Conservation (phyloP, 2,329 filamentous ascomycete species). For the Aspergillus costaricaensis region DNA sequence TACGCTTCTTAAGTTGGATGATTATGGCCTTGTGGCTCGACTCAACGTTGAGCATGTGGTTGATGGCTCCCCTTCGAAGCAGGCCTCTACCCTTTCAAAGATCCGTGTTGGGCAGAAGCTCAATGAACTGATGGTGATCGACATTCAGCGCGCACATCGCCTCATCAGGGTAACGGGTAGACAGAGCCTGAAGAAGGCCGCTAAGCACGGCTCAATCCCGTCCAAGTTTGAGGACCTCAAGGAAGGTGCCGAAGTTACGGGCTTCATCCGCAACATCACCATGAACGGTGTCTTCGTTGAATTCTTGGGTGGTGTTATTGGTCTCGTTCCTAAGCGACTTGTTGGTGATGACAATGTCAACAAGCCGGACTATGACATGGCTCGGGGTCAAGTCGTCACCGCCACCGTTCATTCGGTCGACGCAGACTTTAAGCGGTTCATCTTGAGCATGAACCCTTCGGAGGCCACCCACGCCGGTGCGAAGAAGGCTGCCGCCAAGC, state of each 20-base stretch:
- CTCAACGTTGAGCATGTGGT: constrained; percentile 77
- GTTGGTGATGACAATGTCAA: constrained; percentile 69
- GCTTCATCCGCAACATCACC: constrained; percentile 84
- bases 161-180: constrained; percentile 80
- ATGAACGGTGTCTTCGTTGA: constrained; percentile 82
- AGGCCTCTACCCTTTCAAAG: constrained; percentile 72
- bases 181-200: constrained; percentile 74
- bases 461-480: constrained; percentile 53
- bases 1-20: constrained; percentile 73
- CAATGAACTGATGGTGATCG: constrained; percentile 78
- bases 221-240: constrained; percentile 70
- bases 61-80: constrained; percentile 81
- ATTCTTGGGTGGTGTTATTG: constrained; percentile 75
- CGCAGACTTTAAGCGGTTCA: constrained; percentile 67
- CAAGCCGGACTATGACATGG: constrained; percentile 75
- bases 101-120: constrained; percentile 83
- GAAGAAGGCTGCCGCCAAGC: constrained; percentile 28
- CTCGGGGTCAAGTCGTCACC: constrained; percentile 72
- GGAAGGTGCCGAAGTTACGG: constrained; percentile 68
- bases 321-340: constrained; percentile 76
- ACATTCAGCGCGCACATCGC: constrained; percentile 76
- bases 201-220: constrained; percentile 72
- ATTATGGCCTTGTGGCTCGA: constrained; percentile 73
- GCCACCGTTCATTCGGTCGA: constrained; percentile 74
- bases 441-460: constrained; percentile 59